A percentile compares a stretch with the other conserved stretches of the same genome.
Conservation (phyloP, 2,329 filamentous ascomycete genomes). For the Fusarium avenaceum region DNA sequence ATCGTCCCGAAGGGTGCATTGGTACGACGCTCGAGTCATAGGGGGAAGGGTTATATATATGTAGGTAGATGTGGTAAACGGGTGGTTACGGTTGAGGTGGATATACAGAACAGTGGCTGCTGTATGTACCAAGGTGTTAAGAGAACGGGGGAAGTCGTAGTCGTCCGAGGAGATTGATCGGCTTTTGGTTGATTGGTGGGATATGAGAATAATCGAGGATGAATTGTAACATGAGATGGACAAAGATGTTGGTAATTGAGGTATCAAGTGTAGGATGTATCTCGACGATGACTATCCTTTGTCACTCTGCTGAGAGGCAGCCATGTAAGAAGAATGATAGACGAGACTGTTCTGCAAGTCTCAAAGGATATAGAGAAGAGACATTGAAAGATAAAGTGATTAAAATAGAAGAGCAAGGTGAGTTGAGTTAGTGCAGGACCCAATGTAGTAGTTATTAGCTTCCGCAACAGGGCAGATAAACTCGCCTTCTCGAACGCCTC, state of each 20-base stretch:
- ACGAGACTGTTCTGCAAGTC: neutral
- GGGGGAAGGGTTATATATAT: slow-evolving; percentile 27
- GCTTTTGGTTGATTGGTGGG: neutral
- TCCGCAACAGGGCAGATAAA: slow-evolving; percentile 23
- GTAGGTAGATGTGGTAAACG: slow-evolving; percentile 9
- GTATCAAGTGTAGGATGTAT: neutral
- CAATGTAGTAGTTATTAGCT: slow-evolving; percentile 25
- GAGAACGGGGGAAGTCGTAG: slow-evolving; percentile 4
- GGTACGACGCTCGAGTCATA: slow-evolving; percentile 50
- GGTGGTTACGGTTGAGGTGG: slow-evolving; percentile 2
- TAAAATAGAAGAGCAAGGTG: slow-evolving; percentile 17
- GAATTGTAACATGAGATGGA: slow-evolving; percentile 24
- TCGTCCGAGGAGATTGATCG: neutral
- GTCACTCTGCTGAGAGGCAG: neutral
- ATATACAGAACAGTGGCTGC: slow-evolving; percentile 15
- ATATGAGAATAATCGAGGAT: slow-evolving; percentile 1
- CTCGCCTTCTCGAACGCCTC: slow-evolving; percentile 34
- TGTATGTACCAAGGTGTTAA: slow-evolving; percentile 5
- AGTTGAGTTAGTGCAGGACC: slow-evolving; percentile 15
- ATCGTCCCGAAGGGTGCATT: slow-evolving; percentile 49
- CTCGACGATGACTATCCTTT: neutral
- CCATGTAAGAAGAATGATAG: neutral
- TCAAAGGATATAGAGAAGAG: slow-evolving; percentile 4
- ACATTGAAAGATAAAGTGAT: neutral
- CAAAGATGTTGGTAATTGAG: slow-evolving; percentile 4